These are phyloP conservation scores for Thraustochytrium sp. DNA, from an alignment of 352 stramenopile genomes.

Conservation along the genomic window DNA sequence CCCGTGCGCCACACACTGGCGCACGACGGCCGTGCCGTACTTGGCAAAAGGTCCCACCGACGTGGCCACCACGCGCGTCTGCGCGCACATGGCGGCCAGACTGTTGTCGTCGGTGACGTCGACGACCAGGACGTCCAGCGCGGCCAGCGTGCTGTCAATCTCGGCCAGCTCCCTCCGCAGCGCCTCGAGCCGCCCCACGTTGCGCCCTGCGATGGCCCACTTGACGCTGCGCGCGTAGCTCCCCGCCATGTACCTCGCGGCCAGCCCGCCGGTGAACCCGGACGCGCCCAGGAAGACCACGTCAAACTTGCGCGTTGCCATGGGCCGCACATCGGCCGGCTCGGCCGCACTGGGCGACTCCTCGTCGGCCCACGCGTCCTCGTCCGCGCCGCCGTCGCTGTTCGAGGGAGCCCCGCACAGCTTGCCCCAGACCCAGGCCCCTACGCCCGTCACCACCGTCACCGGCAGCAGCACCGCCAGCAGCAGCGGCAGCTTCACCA, in stretches of 20 bases:
- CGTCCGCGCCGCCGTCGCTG: background rate
- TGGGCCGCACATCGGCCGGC: background rate
- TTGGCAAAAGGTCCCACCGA: conserved; percentile 76
- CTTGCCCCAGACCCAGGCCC: too few relatives aligned
- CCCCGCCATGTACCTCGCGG: conserved; percentile 56
- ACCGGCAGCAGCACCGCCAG: background rate
- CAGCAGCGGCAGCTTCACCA: background rate
- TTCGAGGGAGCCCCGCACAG: too few relatives aligned
- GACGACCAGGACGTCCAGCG: conserved; percentile 58
- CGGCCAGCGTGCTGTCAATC: conserved; percentile 53
- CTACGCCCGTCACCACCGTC: background rate
- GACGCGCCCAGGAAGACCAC: conserved; percentile 76
- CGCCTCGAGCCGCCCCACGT: conserved; percentile 62
- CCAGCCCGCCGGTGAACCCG: conserved; percentile 74
- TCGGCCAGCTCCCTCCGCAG: conserved; percentile 50
- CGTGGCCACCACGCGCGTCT: conserved; percentile 68
- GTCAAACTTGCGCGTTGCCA: conserved; percentile 53
- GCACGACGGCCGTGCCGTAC: conserved; percentile 72
- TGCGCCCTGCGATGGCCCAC: conserved; percentile 78
- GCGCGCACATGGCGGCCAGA: conserved; percentile 64
- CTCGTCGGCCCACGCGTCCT: background rate
- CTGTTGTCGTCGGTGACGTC: conserved; percentile 60
- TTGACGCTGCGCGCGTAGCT: conserved; percentile 54
- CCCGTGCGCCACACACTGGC: conserved; percentile 71
- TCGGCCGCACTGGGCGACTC: too few relatives aligned